Evolutionary conservation across 139 green algal genomes (phyloP).

Genomic region (Chlorella sp.): DNA sequence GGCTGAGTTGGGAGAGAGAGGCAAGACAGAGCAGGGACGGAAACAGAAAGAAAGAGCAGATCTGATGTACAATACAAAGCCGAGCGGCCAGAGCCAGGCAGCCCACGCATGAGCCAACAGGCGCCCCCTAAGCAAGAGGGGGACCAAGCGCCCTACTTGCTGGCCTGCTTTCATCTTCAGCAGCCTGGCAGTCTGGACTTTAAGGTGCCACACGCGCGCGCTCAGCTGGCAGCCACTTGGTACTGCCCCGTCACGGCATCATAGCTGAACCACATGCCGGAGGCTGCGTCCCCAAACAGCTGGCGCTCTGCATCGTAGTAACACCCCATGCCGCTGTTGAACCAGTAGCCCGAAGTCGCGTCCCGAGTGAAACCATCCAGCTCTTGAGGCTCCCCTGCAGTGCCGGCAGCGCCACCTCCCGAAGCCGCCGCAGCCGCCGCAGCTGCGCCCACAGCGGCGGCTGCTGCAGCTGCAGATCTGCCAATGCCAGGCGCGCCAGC

Average conservation of each 20-base stretch:
- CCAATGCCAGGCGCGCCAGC: background rate
- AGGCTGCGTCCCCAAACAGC: slow-evolving; percentile 64
- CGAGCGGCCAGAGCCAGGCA: no score
- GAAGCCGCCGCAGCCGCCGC: background rate
- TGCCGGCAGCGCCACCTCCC: background rate
- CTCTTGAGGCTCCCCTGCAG: background rate
- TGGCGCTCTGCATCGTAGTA: slow-evolving; percentile 51
- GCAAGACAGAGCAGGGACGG: no score
- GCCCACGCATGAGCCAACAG: no score
- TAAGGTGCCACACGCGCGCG: no score
- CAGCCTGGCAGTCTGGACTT: no score
- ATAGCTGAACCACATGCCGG: slow-evolving; percentile 55
- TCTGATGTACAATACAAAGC: no score
- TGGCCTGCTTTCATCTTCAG: no score
- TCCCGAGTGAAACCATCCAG: slow-evolving; percentile 45
- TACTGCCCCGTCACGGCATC: slow-evolving; percentile 26
- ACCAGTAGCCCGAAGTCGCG: background rate
- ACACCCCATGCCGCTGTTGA: slow-evolving; percentile 34
- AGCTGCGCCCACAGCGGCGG: background rate
- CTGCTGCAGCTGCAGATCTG: background rate
- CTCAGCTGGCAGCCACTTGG: slow-evolving; percentile 14
- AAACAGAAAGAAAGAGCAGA: no score
- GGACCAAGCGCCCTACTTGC: no score
- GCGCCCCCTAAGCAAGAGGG: no score
- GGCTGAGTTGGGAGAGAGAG: no score